Percentiles rank a stretch among this genome's conserved stretches.
Evolutionary conservation across 495 filamentous ascomycete species (phyloP).

Genomic region (Oidiodendron maius): DNA sequence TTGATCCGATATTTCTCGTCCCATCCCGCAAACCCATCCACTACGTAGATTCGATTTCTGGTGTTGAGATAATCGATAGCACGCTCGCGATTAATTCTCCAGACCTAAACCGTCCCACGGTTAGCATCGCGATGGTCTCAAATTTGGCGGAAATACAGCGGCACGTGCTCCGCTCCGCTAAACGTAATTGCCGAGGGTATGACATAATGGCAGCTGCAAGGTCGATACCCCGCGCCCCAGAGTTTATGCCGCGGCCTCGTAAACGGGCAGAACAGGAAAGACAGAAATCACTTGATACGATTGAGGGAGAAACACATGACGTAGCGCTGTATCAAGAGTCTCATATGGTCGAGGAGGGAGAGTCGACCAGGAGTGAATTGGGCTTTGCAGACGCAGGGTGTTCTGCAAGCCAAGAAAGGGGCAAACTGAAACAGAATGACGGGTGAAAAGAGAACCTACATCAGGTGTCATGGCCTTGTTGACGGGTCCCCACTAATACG

Average conservation of each 20-base stretch:
- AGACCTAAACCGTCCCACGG: slow-evolving; percentile 62
- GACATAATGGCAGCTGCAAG: too few species aligned
- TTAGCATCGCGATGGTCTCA: slow-evolving; percentile 6
- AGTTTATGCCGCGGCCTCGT: too few species aligned
- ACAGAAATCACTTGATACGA: too few species aligned
- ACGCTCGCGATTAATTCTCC: slow-evolving; percentile 98
- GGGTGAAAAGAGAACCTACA: slow-evolving; percentile 53
- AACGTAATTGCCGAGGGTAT: background rate
- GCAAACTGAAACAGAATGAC: slow-evolving; percentile 14
- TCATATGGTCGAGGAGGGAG: too few species aligned
- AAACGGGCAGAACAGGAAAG: too few species aligned
- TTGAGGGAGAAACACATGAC: too few species aligned
- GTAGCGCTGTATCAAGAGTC: too few species aligned
- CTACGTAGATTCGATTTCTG: slow-evolving; percentile 94
- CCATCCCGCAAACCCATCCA: slow-evolving; percentile 97
- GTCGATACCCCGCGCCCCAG: too few species aligned
- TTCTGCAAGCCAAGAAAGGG: too few species aligned
- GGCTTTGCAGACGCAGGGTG: too few species aligned
- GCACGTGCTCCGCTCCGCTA: background rate
- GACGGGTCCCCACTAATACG: slow-evolving; percentile 49
- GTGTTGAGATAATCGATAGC: slow-evolving; percentile 99
- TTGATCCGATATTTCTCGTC: slow-evolving; percentile 97
- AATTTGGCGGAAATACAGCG: background rate
- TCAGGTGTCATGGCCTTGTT: slow-evolving; percentile 99
- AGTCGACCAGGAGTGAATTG: too few species aligned